These are phyloP conservation scores for Cryptococcus amylolentus DNA, from an alignment of 1,284 basidiomycete species.

Conservation along the genomic window DNA sequence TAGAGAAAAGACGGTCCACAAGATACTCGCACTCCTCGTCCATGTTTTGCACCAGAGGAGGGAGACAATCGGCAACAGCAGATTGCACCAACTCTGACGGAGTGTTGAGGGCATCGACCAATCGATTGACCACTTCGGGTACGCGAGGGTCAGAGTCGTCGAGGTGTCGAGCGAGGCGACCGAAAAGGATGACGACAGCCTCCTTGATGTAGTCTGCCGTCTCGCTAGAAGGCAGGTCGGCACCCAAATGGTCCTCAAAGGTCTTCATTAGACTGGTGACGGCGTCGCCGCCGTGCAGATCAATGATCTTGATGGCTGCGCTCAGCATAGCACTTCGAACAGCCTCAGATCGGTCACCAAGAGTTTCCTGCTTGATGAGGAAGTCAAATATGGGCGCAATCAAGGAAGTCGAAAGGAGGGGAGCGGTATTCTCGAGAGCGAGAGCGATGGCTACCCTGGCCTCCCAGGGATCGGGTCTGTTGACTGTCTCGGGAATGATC, in stretches of 20 bases:
- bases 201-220: constrained; percentile 86
- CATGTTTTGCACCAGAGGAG: constrained; percentile 77
- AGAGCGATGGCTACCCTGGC: constrained; percentile 72
- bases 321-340: constrained; percentile 84
- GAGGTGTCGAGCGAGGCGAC: constrained; percentile 86
- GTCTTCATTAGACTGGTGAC: constrained; percentile 74
- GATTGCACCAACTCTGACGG: constrained; percentile 96
- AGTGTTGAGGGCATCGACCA: constrained; percentile 87
- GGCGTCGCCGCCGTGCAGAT: constrained; percentile 71
- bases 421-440: constrained; percentile 68
- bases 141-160: constrained; percentile 71
- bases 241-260: constrained; percentile 77
- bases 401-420: constrained; percentile 62
- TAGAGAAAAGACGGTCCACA: constrained; percentile 71
- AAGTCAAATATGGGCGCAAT: constrained; percentile 83
- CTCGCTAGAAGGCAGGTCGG: constrained; percentile 63
- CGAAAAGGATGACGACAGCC: constrained; percentile 90
- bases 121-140: constrained; percentile 79
- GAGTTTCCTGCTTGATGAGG: constrained; percentile 75
- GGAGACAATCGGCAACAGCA: constrained; percentile 90
- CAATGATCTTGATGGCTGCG: constrained; percentile 78
- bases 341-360: constrained; percentile 79
- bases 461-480: constrained; percentile 88
- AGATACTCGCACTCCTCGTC: constrained; percentile 62
- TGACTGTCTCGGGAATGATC: constrained; percentile 84